Percentiles rank a stretch among this genome's conserved stretches.
Conservation (phyloP, 768 basidiomycete genomes). For the Trichaptum fuscoviolaceum region DNA sequence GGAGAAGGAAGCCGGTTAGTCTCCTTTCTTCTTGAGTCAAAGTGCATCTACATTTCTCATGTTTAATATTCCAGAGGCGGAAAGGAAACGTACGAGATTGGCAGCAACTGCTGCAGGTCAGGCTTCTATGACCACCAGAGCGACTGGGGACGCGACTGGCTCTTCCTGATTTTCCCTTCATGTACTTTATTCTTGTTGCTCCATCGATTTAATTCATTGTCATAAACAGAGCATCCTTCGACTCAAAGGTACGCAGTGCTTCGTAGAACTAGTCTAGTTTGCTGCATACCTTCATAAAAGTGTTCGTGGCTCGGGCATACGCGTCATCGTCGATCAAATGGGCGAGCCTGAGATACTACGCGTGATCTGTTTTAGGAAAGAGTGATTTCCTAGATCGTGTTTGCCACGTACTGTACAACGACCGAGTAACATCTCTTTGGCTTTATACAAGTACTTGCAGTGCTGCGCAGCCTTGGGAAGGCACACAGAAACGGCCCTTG, state of each 20-base stretch:
- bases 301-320: neutral
- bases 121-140: slow-evolving; percentile 76
- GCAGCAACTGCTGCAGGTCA: slow-evolving; percentile 91
- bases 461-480: neutral
- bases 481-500: neutral
- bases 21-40: neutral
- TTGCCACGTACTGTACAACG: neutral
- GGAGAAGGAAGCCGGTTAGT: slow-evolving; percentile 91
- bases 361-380: neutral
- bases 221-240: neutral
- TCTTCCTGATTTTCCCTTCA: neutral
- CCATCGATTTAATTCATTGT: slow-evolving; percentile 10
- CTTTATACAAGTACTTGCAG: neutral
- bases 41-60: neutral
- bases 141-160: slow-evolving; percentile 24
- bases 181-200: slow-evolving; percentile 5
- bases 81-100: slow-evolving; percentile 84
- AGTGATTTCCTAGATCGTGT: neutral
- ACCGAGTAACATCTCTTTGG: neutral
- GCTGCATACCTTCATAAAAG: neutral
- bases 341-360: neutral
- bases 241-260: too few species aligned
- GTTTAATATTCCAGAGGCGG: slow-evolving; percentile 63
- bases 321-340: neutral
- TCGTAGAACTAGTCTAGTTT: too few species aligned